Base-by-base conservation (phyloP, 2,329 filamentous ascomycete species). In the Colletotrichum echinochloae region DNA sequence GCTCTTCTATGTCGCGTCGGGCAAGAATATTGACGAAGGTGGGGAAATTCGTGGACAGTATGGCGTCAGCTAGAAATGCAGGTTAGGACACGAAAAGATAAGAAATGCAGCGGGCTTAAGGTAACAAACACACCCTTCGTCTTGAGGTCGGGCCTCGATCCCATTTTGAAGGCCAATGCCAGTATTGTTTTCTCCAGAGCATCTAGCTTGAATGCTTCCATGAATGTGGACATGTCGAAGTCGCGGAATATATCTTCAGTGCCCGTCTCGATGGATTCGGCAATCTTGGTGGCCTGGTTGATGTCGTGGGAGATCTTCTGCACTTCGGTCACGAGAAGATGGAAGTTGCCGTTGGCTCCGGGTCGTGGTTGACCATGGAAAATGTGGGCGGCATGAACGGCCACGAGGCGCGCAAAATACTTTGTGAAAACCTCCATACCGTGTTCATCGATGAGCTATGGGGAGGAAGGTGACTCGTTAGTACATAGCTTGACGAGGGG, bases 361-460 rank as follows among this genome's bases (percentile, higher is more conserved):
- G 89, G 88, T 81, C 94, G 89, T 76, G 89, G 93, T 65, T 91
- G 86, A 73, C 92, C 90, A 61, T 94, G 91, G 79, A 98, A 98
- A 80, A 99, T 96, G 78, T 96, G 92, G 73, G 91, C 86, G 77
- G 95, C 94, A 90, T 98, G 98, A 83, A 92, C 91, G 82, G 92
- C 92, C 79, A 99, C 90, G 80, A 98, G 87, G 82, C 95, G 94
- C 82, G 94, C 91, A 83, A 99, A 97, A 82, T 96, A 98, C 86
- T 95, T 97, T 72, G 94, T 91, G 81, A 95, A 98, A 79, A 98
- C 94, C 87, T 99, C 97, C 95, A 99, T 99, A 79, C 95, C 95
- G 94, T 97, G 92, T 78, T 95, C 95, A 89, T 97, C 92, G 84
- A 98, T 92, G 81, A 98, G 91, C 93, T 97, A 74, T n/a, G 73